Base-by-base conservation (phyloP, 148 eudicot species). In the Heliosperma pusillum region DNA sequence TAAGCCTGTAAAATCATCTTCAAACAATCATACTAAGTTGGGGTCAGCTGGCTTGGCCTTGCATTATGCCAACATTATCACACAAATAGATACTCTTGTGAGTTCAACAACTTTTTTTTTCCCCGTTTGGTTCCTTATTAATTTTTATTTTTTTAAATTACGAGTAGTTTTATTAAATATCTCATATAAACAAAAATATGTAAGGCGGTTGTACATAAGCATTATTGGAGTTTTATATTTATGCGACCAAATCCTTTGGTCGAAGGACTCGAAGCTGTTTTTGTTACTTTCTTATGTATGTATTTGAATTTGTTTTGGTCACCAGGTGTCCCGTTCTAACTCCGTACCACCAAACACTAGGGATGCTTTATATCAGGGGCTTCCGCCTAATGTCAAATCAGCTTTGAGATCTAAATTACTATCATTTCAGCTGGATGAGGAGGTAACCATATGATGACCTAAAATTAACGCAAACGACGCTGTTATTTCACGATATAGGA, bases 41-140 rank as follows among this genome's bases (percentile, higher is more conserved):
- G 98, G 98, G 45, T 85, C 96, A 69, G 92, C 96, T 53, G 98
- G 98, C 71, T 89, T 95, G 82, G 93, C 98, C 26, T 80, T 95
- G 83, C 98, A 95, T 83, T 95, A 95, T 81, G 98, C 98, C 75
- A 95, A 90, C 80, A 86, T 95, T 30, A 87, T 95, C 65, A 86
- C 90, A 36, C 98, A 95, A 67, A 95, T 95, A 27, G 98, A 95
- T 83, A 90, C 98, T 21, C 83, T 95, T 70, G 98, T 95, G 76
- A 89, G 94, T 84, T 69, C 53, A 45, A 9, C 52, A 47, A 47
- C 53, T 47, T 26, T 5, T 65, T 9, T 50, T 52, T 22, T 11
- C 75, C 21, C 27, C 24, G 2, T 20, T 36, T 0, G 3, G 10
- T 19, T 45, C 45, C 45, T n/a, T n/a, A n/a, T n/a, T n/a, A n/a